Conservation (phyloP, 2,329 filamentous ascomycete species). For the Hortaea sp. region DNA sequence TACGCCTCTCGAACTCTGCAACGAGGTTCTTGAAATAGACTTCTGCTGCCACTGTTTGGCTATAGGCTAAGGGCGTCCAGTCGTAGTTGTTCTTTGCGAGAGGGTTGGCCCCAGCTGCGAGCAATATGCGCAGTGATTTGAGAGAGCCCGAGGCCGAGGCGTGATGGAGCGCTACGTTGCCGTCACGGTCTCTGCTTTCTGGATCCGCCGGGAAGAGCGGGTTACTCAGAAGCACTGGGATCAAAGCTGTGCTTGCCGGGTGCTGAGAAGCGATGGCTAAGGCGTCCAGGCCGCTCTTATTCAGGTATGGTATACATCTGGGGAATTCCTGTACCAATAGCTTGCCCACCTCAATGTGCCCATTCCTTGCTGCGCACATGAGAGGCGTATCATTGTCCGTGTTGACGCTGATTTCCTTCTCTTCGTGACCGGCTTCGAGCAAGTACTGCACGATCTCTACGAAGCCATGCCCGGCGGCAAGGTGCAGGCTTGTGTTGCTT, state of each 20-base stretch:
- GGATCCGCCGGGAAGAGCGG: conserved; percentile 23
- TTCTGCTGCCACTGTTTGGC: conserved; percentile 70
- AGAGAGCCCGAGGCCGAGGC: conserved; percentile 74
- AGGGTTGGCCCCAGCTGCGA: conserved; percentile 69
- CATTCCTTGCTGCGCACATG: conserved; percentile 62
- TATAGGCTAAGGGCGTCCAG: conserved; percentile 79
- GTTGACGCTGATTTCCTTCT: conserved; percentile 63
- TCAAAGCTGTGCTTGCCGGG: conserved; percentile 29
- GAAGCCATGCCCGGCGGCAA: conserved; percentile 65
- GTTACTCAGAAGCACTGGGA: conserved; percentile 31
- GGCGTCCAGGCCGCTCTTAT: conserved; percentile 60
- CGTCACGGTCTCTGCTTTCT: conserved; percentile 47
- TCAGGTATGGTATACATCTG: conserved; percentile 52
- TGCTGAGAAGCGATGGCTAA: conserved; percentile 33
- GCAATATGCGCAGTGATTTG: conserved; percentile 63
- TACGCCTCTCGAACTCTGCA: conserved; percentile 57
- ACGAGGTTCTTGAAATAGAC: conserved; percentile 74
- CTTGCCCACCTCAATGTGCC: conserved; percentile 64
- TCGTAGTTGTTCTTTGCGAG: conserved; percentile 62
- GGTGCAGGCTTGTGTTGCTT: conserved; percentile 75
- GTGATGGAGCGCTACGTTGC: conserved; percentile 83
- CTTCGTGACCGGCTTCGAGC: conserved; percentile 64
- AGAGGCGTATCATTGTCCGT: conserved; percentile 71
- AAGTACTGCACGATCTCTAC: conserved; percentile 58
- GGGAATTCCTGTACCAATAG: conserved; percentile 58